phyloP scores from a whole-genome alignment of 495 filamentous ascomycete genomes.

The Tetracladium setigerum region DNA sequence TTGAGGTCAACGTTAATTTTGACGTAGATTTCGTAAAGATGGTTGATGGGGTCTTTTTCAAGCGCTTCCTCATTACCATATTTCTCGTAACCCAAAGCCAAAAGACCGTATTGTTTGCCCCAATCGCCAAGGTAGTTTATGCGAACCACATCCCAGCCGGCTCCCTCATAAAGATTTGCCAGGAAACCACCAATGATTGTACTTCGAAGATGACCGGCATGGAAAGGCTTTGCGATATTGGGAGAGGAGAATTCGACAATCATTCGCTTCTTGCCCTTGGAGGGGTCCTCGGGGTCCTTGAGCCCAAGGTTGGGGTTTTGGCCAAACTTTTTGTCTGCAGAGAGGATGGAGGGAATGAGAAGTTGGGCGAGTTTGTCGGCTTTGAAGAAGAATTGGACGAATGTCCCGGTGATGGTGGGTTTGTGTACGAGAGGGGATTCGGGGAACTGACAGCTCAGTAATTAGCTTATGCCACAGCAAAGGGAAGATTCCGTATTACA shows the following conservation, averaged over 20 bases:
- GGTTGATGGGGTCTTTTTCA: conserved; percentile 50
- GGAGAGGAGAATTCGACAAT: conserved; percentile 47
- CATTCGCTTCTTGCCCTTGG: conserved; percentile 62
- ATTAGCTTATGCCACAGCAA: too few relatives aligned
- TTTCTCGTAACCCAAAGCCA: conserved; percentile 50
- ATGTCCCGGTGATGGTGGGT: conserved; percentile 53
- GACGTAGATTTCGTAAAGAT: conserved; percentile 58
- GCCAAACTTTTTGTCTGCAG: conserved; percentile 55
- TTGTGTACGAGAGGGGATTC: conserved; percentile 64
- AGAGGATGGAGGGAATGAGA: conserved; percentile 57
- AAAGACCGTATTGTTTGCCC: conserved; percentile 59
- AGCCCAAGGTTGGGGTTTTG: conserved; percentile 58
- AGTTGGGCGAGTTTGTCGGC: conserved; percentile 46
- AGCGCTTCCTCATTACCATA: conserved; percentile 53
- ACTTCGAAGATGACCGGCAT: conserved; percentile 58
- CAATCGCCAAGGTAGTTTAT: conserved; percentile 65
- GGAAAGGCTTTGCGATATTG: conserved; percentile 62
- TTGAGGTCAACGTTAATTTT: conserved; percentile 50
- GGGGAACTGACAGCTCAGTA: conserved; percentile 47
- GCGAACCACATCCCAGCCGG: conserved; percentile 53
- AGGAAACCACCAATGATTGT: conserved; percentile 63
- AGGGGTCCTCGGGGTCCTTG: conserved; percentile 59
- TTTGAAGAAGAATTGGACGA: conserved; percentile 79
- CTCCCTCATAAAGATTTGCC: conserved; percentile 48
- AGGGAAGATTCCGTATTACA: conserved; percentile 24